These are phyloP conservation scores for Trichoderma pleuroti DNA, from an alignment of 2,329 filamentous ascomycete species.

Conservation along the genomic window DNA sequence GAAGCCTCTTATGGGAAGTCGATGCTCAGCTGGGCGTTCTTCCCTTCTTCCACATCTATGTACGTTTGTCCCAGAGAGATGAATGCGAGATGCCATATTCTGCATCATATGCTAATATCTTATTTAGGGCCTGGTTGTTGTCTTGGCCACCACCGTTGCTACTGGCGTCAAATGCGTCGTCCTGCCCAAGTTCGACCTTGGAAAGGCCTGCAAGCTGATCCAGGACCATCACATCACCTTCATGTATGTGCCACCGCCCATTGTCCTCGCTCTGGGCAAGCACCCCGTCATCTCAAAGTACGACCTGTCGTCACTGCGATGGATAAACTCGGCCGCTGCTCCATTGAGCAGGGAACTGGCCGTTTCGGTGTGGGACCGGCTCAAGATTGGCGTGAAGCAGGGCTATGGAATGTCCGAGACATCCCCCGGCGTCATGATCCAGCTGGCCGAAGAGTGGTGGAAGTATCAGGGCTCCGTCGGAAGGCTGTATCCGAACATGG, in stretches of 20 bases:
- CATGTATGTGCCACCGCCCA: constrained; percentile 77
- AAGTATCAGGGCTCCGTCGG: constrained; percentile 75
- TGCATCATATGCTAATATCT: background rate
- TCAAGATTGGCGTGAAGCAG: constrained; percentile 81
- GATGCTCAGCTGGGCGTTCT: constrained; percentile 76
- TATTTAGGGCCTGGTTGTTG: constrained; percentile 32
- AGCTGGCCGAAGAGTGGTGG: constrained; percentile 72
- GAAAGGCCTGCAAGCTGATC: constrained; percentile 71
- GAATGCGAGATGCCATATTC: background rate
- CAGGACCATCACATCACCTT: constrained; percentile 74
- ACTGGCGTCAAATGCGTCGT: constrained; percentile 73
- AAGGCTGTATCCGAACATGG: constrained; percentile 71
- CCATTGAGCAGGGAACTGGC: constrained; percentile 80
- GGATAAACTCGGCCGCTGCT: constrained; percentile 84
- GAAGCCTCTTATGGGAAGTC: constrained; percentile 55
- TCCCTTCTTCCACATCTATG: constrained; percentile 91
- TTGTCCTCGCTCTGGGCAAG: constrained; percentile 77
- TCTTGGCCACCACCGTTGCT: constrained; percentile 31
- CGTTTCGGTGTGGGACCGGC: constrained; percentile 67
- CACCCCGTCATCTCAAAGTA: constrained; percentile 75
- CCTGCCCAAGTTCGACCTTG: constrained; percentile 72
- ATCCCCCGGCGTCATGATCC: constrained; percentile 71
- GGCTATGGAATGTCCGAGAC: constrained; percentile 90
- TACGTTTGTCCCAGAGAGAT: constrained; percentile 36
- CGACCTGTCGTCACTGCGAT: constrained; percentile 72